A percentile compares a stretch with the other conserved stretches of the same genome.
Conservation (phyloP, 106 monocot species). For the Vanilla planifolia region DNA sequence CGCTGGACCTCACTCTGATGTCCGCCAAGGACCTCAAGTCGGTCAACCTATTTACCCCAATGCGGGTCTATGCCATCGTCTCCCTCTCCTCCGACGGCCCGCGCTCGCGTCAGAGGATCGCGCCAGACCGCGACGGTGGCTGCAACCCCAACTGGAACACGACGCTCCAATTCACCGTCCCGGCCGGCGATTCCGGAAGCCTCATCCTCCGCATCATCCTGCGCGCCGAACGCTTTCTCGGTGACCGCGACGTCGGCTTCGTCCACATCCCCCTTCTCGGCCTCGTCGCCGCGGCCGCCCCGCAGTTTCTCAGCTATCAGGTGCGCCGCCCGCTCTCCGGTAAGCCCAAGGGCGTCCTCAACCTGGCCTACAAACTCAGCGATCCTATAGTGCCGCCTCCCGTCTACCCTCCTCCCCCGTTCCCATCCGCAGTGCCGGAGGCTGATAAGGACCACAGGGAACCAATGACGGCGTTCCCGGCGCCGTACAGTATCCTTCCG, state of each 20-base stretch:
- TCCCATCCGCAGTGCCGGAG: neutral
- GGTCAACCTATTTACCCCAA: constrained; percentile 42
- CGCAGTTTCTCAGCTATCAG: constrained; percentile 53
- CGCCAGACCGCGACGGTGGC: constrained; percentile 38
- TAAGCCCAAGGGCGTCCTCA: constrained; percentile 53
- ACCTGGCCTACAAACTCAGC: constrained; percentile 42
- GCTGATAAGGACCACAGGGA: neutral
- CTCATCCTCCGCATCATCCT: constrained; percentile 26
- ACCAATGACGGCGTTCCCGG: constrained; percentile 6
- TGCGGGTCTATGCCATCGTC: constrained; percentile 58
- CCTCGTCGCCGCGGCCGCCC: constrained; percentile 15
- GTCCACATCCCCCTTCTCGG: constrained; percentile 49
- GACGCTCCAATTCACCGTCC: constrained; percentile 33
- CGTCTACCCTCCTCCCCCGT: neutral
- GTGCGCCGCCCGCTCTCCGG: constrained; percentile 47
- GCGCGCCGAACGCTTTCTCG: constrained; percentile 39
- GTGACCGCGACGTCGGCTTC: constrained; percentile 66
- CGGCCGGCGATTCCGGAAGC: constrained; percentile 10
- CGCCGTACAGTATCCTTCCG: constrained; percentile 14
- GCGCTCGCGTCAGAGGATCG: constrained; percentile 29
- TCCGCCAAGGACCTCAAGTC: constrained; percentile 67
- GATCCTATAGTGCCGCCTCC: constrained; percentile 12
- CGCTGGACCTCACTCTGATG: constrained; percentile 48
- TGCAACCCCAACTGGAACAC: constrained; percentile 41
- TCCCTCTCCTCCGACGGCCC: constrained; percentile 30